Percentiles rank a stretch among this genome's conserved stretches.
Conservation (phyloP, 495 filamentous ascomycete species). For the Penicillium samsonianum region DNA sequence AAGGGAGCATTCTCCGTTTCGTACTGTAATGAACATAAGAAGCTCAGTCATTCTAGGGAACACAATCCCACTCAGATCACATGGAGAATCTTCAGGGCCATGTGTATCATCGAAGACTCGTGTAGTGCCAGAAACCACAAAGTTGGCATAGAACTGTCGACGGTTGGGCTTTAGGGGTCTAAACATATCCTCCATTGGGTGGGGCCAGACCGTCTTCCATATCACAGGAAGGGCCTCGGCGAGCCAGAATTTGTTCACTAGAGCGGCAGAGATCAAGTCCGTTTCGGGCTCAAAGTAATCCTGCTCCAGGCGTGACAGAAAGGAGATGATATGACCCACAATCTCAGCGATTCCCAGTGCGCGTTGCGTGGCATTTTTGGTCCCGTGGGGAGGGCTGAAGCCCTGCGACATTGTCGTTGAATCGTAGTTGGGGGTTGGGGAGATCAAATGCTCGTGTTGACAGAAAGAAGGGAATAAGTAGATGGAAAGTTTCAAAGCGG, state of each 20-base stretch:
- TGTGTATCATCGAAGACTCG: too few relatives aligned
- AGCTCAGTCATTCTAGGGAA: background rate
- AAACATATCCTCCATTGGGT: background rate
- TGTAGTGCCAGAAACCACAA: background rate
- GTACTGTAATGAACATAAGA: background rate
- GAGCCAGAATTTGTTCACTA: background rate
- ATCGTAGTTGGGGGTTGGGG: too few relatives aligned
- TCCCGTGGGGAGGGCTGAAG: too few relatives aligned
- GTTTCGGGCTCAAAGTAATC: too few relatives aligned
- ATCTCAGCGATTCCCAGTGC: too few relatives aligned
- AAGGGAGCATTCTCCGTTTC: background rate
- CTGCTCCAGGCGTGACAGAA: too few relatives aligned
- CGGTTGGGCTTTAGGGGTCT: background rate
- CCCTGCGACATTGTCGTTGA: too few relatives aligned
- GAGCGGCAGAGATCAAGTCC: background rate
- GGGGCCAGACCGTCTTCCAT: background rate
- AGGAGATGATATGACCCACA: too few relatives aligned
- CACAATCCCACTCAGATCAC: background rate
- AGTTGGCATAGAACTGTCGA: background rate
- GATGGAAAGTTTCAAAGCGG: too few relatives aligned
- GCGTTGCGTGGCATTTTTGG: too few relatives aligned
- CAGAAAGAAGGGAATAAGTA: too few relatives aligned
- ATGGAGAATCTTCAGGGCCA: background rate
- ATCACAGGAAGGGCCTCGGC: background rate
- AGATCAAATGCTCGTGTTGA: too few relatives aligned